These are phyloP conservation scores for Gastrolobium bilobum DNA, from an alignment of 306 rosid genomes.

Conservation along the genomic window DNA sequence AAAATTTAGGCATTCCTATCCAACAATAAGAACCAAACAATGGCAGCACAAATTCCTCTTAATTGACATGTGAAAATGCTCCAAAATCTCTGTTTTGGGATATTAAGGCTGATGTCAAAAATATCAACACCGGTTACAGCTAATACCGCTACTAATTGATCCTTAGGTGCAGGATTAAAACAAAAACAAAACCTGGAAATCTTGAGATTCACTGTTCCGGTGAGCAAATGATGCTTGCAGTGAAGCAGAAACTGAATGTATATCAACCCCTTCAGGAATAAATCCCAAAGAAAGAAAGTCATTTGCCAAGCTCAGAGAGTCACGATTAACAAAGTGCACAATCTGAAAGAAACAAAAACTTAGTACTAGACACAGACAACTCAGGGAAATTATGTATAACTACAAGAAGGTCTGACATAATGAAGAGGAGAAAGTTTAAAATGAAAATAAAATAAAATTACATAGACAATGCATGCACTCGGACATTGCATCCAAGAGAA, in stretches of 20 bases:
- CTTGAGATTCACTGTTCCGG: constrained; percentile 70
- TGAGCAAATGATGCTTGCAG: constrained; percentile 73
- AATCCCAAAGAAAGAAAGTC: constrained; percentile 98
- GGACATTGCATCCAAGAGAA: constrained; percentile 28
- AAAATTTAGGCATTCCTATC: constrained; percentile 16
- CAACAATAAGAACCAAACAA: constrained; percentile 39
- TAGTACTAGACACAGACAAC: constrained; percentile 44
- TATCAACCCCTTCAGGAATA: constrained; percentile 84
- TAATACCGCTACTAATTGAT: constrained; percentile 15
- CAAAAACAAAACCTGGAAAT: constrained; percentile 84
- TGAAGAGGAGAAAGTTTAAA: constrained; percentile 7
- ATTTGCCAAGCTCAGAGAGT: constrained; percentile 96
- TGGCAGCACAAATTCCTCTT: constrained; percentile 25
- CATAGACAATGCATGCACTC: not conserved
- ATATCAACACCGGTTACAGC: constrained; percentile 41
- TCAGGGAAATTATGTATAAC: constrained; percentile 23
- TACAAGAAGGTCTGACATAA: constrained; percentile 29
- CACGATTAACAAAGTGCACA: constrained; percentile 98
- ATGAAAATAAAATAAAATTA: not conserved
- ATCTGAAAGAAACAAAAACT: constrained; percentile 76
- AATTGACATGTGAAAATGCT: constrained; percentile 34
- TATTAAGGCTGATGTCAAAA: constrained; percentile 24
- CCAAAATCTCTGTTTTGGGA: constrained; percentile 28
- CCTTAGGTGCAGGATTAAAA: constrained; percentile 17
- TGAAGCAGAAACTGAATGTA: constrained; percentile 76